Percentiles rank a stretch among this genome's conserved stretches.
Evolutionary conservation across 192 early-diverging fungal genomes (phyloP).

Genomic region (Dissophora ornata): DNA sequence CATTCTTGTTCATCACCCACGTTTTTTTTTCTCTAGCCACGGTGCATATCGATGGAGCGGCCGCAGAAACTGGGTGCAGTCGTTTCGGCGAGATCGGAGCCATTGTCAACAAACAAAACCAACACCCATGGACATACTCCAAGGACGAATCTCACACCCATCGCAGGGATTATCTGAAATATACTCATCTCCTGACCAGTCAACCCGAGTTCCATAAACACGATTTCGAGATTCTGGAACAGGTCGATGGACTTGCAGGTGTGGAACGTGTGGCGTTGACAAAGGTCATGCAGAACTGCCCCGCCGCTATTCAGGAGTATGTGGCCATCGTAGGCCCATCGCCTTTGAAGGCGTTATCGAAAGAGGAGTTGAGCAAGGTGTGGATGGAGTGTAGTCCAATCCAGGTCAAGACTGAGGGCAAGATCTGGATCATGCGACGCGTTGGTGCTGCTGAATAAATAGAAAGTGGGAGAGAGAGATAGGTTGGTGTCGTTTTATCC

Average conservation of each 20-base stretch:
- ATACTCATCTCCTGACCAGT: conserved; percentile 66
- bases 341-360: neutral
- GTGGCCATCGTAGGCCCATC: neutral
- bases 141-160: conserved; percentile 70
- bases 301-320: neutral
- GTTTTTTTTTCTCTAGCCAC: conserved; percentile 28
- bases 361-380: neutral
- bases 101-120: neutral
- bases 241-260: conserved; percentile 58
- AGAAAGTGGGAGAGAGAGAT: too few relatives aligned
- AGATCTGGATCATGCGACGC: conserved; percentile 46
- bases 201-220: conserved; percentile 53
- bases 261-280: conserved; percentile 3
- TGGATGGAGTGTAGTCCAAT: conserved; percentile 39
- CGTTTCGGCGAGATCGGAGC: conserved; percentile 73
- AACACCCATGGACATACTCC: conserved; percentile 70
- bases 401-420: conserved; percentile 32
- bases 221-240: conserved; percentile 48
- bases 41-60: conserved; percentile 77
- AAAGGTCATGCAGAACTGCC: conserved; percentile 21
- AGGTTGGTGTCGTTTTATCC: too few relatives aligned
- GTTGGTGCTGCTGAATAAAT: too few relatives aligned
- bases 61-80: conserved; percentile 87
- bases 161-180: conserved; percentile 57
- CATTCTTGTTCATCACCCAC: neutral